phyloP scores from a whole-genome alignment of 2,329 filamentous ascomycete species.

The Curvularia lunata region DNA sequence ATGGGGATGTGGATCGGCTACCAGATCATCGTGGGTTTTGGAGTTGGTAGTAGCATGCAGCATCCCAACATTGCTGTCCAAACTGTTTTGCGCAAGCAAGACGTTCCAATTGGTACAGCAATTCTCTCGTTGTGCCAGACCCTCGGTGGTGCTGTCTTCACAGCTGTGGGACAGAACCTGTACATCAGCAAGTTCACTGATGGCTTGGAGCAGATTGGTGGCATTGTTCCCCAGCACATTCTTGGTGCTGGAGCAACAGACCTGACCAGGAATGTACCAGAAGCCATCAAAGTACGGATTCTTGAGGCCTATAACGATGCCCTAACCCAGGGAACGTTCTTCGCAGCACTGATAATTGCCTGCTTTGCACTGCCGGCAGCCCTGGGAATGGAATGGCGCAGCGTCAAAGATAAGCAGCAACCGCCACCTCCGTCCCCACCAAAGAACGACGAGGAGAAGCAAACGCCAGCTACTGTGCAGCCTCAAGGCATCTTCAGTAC shows the following conservation, averaged over 20 bases:
- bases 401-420: slow-evolving; percentile 60
- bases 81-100: slow-evolving; percentile 47
- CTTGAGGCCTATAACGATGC: slow-evolving; percentile 40
- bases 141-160: slow-evolving; percentile 55
- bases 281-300: slow-evolving; percentile 20
- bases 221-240: slow-evolving; percentile 50
- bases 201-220: slow-evolving; percentile 44
- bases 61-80: slow-evolving; percentile 55
- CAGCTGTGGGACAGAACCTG: slow-evolving; percentile 55
- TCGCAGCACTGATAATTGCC: slow-evolving; percentile 63
- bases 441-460: slow-evolving; percentile 22
- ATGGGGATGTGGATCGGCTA: slow-evolving; percentile 43
- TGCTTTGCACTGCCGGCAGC: slow-evolving; percentile 62
- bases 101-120: slow-evolving; percentile 54
- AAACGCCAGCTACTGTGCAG: background rate
- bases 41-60: slow-evolving; percentile 55
- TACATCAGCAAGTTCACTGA: slow-evolving; percentile 54
- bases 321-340: slow-evolving; percentile 56
- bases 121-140: slow-evolving; percentile 55
- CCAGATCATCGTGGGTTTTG: slow-evolving; percentile 41
- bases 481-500: slow-evolving; percentile 8
- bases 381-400: slow-evolving; percentile 67
- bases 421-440: background rate
- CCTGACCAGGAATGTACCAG: slow-evolving; percentile 53
- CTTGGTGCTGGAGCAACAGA: slow-evolving; percentile 61